Base-by-base conservation (phyloP, 129 eudicot species). In the Silybum marianum region DNA sequence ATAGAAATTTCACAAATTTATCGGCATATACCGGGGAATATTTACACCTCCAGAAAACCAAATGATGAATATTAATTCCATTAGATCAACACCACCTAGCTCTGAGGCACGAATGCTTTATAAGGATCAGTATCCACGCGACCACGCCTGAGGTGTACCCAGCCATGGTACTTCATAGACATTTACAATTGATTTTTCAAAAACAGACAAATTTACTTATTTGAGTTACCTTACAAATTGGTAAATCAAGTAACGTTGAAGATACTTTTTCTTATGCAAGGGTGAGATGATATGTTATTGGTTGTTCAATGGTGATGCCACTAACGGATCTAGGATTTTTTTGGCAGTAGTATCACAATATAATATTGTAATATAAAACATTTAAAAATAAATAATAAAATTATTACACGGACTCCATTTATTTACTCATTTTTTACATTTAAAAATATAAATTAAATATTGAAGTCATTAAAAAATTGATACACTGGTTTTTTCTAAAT, bases 41-140 rank as follows among this genome's bases (percentile, higher is more conserved):
- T 72, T 72, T 74, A 75, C 28, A 9, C 12, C 12, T 46, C 69
- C n/a, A 40, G 28, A 74, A 74, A 46, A 74, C 19, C 34, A 46
- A 13, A 46, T 16, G 7, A 25, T 25, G 25, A 74, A 74, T 74
- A 25, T 11, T 12, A 44, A 73, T 28, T 42, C 23, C 66, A 14
- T 30, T 75, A 18, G 26, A 75, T 51, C 44, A 26, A 51, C 79
- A 51, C n/a, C 42, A 42, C 6, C 6, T 26, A 54, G 28, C 60
- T 75, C 11, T 9, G 26, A 75, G 40, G 12, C 12, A 28, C 28
- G 51, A 54, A 18, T 75, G 25, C 8, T 74, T 48, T 26, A 26
- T 30, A 75, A 18, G 24, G 9, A 25, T 46, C 0, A 10, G 22
- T 28, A 25, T 48, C 18, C 60, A 24, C 28, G 12, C 23, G n/a